A percentile compares a stretch with the other conserved stretches of the same genome.
phyloP scores from a whole-genome alignment of 2,329 filamentous ascomycete species.

The Lasiodiplodia citricola region DNA sequence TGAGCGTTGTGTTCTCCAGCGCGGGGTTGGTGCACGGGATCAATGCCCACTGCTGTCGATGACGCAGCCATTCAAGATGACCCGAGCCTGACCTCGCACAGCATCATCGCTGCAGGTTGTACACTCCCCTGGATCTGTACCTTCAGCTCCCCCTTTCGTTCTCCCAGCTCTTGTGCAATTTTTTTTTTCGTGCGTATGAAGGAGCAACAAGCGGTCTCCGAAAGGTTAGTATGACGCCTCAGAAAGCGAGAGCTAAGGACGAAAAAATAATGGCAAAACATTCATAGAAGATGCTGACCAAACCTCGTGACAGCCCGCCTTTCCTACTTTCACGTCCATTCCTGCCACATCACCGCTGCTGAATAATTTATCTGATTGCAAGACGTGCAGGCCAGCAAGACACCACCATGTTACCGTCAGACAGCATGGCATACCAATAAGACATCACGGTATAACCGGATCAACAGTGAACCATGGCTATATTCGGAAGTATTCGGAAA shows the following conservation, averaged over 20 bases:
- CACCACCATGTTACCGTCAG: no score
- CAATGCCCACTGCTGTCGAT: not conserved
- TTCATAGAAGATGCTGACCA: not conserved
- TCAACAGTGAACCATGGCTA: no score
- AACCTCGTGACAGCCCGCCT: not conserved
- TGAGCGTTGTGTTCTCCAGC: not conserved
- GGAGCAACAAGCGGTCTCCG: not conserved
- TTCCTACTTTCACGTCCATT: no score
- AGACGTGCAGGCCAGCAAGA: no score
- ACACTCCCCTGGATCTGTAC: not conserved
- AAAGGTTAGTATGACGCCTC: not conserved
- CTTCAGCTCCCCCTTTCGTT: constrained; percentile 1
- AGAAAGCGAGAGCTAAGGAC: not conserved
- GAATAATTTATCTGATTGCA: no score
- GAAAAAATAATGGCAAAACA: no score
- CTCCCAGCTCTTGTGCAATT: not conserved
- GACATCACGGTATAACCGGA: no score
- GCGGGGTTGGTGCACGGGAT: not conserved
- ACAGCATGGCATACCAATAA: no score
- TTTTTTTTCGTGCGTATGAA: not conserved
- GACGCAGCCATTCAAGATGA: not conserved
- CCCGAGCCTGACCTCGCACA: not conserved
- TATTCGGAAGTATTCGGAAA: no score
- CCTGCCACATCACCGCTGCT: no score
- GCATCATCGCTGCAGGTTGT: not conserved